Evolutionary conservation across 345 rosid genomes (phyloP), one percentile per base, ranked within the genome.

Genomic region (Boechera divaricarpa): DNA sequence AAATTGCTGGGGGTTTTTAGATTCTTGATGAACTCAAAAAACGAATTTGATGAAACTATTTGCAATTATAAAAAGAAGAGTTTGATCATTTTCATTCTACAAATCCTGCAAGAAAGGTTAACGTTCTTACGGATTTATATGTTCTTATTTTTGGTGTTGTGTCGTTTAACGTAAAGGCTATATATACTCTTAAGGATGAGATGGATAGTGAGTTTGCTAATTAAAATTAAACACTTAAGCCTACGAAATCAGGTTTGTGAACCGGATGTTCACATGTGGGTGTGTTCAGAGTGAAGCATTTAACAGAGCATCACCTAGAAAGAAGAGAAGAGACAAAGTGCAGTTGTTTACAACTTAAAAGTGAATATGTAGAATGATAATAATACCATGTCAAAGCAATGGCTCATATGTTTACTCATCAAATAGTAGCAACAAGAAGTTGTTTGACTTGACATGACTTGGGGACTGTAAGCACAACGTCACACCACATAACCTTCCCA

Each of bases 1-100:
- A 41, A 15, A 61, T 53, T 51, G 65, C 60, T 78, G 48, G 49
- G 39, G 41, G 42, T 29, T 62, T 70, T 45, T 55, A 54, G 63
- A 72, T 72, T 78, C 70, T 78, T 73, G 58, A 78, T 72, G 68
- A 35, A 65, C 53, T 45, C 3, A 49, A 52, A 18, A 41, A 61
- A 52, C 12, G 38, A 61, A 44, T 33, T 41, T 55, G 28, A 77
- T 51, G 64, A 54, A 69, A 71, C 69, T 65, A 38, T 65, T 58
- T 72, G 48, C 72, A 56, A 72, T 49, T 64, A 66, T 31, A 60
- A 51, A 51, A 49, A n/a, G 28, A 49, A 16, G 42, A 28, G 13
- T 51, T 76, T 76, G 41, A 57, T 67, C 67, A 57, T 75, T 26
- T 28, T 24, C 72, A 3, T 63, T 65, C 39, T 32, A 64, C 57